Percentiles rank a stretch among this genome's conserved stretches.
Conservation (phyloP, 2,329 filamentous ascomycete genomes). For the Pseudopyricularia cyperi region DNA sequence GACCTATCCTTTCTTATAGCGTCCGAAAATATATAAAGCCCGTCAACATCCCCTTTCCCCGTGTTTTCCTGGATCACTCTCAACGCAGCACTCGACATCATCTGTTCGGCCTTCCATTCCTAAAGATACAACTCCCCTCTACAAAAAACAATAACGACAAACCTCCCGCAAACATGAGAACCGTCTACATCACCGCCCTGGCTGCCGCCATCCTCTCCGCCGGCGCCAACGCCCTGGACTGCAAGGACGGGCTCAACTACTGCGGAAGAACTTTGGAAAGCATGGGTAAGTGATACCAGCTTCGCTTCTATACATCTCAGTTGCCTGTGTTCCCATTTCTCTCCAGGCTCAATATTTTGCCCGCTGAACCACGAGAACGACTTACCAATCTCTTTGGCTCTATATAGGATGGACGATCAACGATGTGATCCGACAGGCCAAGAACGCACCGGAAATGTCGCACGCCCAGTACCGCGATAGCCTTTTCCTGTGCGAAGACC, state of each 20-base stretch:
- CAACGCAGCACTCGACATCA: too few relatives aligned
- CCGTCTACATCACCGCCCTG: too few relatives aligned
- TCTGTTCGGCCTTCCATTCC: too few relatives aligned
- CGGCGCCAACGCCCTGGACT: not conserved
- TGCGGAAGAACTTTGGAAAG: not conserved
- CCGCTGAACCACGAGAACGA: not conserved
- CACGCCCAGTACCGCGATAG: not conserved
- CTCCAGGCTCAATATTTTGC: not conserved
- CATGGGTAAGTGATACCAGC: not conserved
- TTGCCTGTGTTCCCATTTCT: not conserved
- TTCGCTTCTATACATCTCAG: not conserved
- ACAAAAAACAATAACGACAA: too few relatives aligned
- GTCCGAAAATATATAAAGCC: too few relatives aligned
- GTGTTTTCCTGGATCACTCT: too few relatives aligned
- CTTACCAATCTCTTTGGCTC: not conserved
- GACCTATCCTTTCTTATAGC: too few relatives aligned
- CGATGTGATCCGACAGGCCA: not conserved
- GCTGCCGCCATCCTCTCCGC: too few relatives aligned
- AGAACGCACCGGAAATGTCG: not conserved
- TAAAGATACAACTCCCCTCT: too few relatives aligned
- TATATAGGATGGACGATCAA: not conserved
- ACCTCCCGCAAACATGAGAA: too few relatives aligned
- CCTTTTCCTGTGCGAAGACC: not conserved
- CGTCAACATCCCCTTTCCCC: too few relatives aligned
- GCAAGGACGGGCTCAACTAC: not conserved